Evolutionary conservation across 2,329 filamentous ascomycete species (phyloP).

Genomic region (Ophiostoma sp.): DNA sequence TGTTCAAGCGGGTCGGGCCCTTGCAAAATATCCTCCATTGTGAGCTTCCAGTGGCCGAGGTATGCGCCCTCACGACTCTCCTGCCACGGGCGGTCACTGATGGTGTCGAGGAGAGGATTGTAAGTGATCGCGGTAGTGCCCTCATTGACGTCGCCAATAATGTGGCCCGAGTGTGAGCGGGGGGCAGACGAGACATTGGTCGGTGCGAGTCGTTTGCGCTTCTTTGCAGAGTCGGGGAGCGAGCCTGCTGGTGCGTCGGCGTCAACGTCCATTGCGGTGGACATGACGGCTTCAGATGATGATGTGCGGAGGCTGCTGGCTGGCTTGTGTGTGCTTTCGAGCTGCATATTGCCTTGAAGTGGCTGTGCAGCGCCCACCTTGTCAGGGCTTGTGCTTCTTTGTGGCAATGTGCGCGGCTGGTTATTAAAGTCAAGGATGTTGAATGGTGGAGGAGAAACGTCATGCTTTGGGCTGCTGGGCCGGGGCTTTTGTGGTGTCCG

Average conservation of each 20-base stretch:
- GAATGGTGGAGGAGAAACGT: background rate
- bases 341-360: background rate
- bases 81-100: constrained; percentile 19
- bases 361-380: background rate
- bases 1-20: constrained; percentile 16
- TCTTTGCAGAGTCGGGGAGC: constrained; percentile 27
- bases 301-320: background rate
- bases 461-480: background rate
- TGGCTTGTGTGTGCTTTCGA: background rate
- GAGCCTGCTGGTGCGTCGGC: background rate
- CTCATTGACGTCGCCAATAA: background rate
- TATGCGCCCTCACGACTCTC: constrained; percentile 32
- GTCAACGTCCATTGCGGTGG: background rate
- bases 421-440: background rate
- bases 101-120: background rate
- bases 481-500: background rate
- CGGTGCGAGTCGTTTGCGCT: constrained; percentile 33
- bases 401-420: background rate
- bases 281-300: background rate
- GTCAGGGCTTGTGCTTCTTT: background rate
- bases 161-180: background rate
- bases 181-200: constrained; percentile 24
- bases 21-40: constrained; percentile 21
- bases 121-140: background rate
- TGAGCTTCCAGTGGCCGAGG: constrained; percentile 35